These are phyloP conservation scores for Penicillium sp. DNA, from an alignment of 2,329 filamentous ascomycete species.

Conservation along the genomic window DNA sequence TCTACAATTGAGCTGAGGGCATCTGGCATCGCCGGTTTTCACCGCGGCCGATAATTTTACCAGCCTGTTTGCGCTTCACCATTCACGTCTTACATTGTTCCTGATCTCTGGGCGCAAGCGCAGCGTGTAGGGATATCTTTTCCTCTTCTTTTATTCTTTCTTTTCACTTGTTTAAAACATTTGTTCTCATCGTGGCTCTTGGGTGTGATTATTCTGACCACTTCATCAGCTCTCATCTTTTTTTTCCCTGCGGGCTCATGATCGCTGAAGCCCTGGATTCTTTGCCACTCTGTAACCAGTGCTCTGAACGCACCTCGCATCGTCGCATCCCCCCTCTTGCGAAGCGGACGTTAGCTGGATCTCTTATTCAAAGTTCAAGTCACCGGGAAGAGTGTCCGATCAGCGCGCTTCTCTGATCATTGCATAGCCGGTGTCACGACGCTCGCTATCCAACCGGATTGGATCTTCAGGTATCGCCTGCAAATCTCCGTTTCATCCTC, in stretches of 20 bases:
- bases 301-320: not conserved
- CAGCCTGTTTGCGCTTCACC: too few species aligned
- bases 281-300: not conserved
- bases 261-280: not conserved
- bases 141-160: too few species aligned
- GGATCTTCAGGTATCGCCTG: constrained; percentile 17
- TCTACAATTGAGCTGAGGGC: not conserved
- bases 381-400: constrained; percentile 9
- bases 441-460: constrained; percentile 21
- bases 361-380: constrained; percentile 8
- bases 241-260: constrained; percentile 11
- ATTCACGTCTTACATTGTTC: too few species aligned
- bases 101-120: too few species aligned
- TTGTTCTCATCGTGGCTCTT: too few species aligned
- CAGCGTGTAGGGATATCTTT: too few species aligned
- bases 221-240: constrained; percentile 9
- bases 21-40: not conserved
- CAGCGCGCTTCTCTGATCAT: constrained; percentile 14
- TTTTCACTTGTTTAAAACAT: too few species aligned
- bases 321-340: constrained; percentile 6
- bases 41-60: not conserved
- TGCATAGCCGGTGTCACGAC: constrained; percentile 18
- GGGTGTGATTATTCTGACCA: constrained; percentile 7
- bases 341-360: constrained; percentile 17
- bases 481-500: constrained; percentile 12